Evolutionary conservation across 192 early-diverging fungal genomes (phyloP).

Genomic region (Cetraspora pellucida): DNA sequence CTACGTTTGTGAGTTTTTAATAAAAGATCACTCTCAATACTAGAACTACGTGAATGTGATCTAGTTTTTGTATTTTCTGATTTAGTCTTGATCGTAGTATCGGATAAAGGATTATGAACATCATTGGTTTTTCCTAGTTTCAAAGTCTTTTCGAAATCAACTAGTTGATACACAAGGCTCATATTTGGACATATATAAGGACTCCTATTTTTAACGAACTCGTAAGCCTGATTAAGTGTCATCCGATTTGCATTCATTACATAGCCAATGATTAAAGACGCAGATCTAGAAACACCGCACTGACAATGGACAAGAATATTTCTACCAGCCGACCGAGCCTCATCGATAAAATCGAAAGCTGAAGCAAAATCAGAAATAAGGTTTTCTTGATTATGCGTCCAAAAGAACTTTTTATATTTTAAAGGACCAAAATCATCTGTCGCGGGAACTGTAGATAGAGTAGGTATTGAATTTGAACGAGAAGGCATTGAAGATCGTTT

Average conservation of each 20-base stretch:
- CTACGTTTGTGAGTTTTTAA: constrained; percentile 19
- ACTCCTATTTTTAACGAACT: constrained; percentile 69
- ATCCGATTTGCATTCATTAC: constrained; percentile 74
- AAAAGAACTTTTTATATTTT: constrained; percentile 65
- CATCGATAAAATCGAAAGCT: constrained; percentile 71
- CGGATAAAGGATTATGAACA: not conserved
- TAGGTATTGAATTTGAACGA: not conserved
- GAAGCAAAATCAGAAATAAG: constrained; percentile 60
- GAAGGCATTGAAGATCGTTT: not conserved
- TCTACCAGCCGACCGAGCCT: constrained; percentile 49
- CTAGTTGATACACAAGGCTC: constrained; percentile 76
- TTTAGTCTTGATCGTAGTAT: not conserved
- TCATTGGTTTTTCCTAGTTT: constrained; percentile 19
- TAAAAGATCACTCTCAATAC: constrained; percentile 28
- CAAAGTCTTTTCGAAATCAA: constrained; percentile 65
- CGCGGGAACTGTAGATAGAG: constrained; percentile 23
- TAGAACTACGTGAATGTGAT: constrained; percentile 25
- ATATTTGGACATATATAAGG: constrained; percentile 84
- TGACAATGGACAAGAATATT: constrained; percentile 86
- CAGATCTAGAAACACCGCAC: constrained; percentile 86
- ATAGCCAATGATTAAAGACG: constrained; percentile 83
- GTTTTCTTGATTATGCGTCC: constrained; percentile 75
- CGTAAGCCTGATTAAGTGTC: constrained; percentile 67
- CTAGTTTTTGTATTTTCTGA: not conserved
- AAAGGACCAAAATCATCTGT: constrained; percentile 36